phyloP scores from a whole-genome alignment of 106 monocot genomes.

The Narthecium ossifragum region DNA sequence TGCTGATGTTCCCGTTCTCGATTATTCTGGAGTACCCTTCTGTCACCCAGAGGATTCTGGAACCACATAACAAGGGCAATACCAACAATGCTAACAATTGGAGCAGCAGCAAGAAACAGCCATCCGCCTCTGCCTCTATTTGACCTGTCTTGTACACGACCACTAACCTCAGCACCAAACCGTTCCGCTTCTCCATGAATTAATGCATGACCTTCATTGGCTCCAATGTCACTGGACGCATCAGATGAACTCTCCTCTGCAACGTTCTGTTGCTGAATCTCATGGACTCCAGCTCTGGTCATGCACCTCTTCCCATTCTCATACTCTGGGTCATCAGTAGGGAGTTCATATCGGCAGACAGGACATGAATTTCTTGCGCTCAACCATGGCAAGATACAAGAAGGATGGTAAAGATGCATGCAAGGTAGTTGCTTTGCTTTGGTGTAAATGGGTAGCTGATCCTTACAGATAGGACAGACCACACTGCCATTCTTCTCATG shows the following conservation, averaged over 20 bases:
- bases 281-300: conserved; percentile 1
- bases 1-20: conserved; percentile 9
- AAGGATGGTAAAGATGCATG: conserved; percentile 66
- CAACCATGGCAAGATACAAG: conserved; percentile 85
- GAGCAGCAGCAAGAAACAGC: conserved; percentile 63
- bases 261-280: conserved; percentile 12
- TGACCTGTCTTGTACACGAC: conserved; percentile 7
- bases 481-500: conserved; percentile 49
- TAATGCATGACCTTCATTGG: conserved; percentile 11
- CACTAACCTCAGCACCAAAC: conserved; percentile 3
- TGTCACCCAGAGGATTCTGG: conserved; percentile 16
- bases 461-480: conserved; percentile 87
- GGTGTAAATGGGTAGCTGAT: conserved; percentile 22
- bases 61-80: conserved; percentile 67
- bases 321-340: conserved; percentile 74
- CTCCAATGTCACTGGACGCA: conserved; percentile 17
- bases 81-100: conserved; percentile 70
- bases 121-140: conserved; percentile 33
- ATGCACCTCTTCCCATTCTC: conserved; percentile 41
- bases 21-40: conserved; percentile 7
- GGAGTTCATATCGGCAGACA: conserved; percentile 83
- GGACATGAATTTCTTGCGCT: conserved; percentile 85
- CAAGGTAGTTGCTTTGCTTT: conserved; percentile 69
- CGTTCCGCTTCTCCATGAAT: conserved; percentile 1
- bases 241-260: conserved; percentile 26